Evolutionary conservation across 2,329 filamentous ascomycete genomes (phyloP), one percentile per base, ranked within the genome.

Genomic region (Colletotrichum spaethianum): DNA sequence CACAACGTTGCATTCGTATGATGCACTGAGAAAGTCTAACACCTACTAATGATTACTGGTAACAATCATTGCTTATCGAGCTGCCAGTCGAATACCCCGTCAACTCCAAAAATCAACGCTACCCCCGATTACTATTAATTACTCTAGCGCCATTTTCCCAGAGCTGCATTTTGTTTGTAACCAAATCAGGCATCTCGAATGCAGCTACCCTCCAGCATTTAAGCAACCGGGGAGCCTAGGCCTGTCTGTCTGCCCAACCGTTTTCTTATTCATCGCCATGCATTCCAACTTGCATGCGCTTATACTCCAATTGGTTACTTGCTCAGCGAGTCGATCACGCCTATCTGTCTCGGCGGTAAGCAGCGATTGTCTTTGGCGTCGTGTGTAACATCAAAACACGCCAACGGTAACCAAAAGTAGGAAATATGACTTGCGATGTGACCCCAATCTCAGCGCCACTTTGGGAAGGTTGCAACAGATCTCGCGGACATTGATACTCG

Each of bases 181-280:
- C 50, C 50, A 31, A 53, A 57, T 57, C 26, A 31, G 50, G 38
- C 1, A 64, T 40, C n/a, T 46, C 28, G n/a, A 36, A 57, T 44
- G 26, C n/a, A 40, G 18, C 42, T 11, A 36, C 23, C 28, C 4
- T n/a, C 2, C 31, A n/a, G 12, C 55, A 42, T 52, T 28, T n/a
- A 55, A 31, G 36, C 26, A 40, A 4, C 55, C 55, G 23, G 31
- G 16, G 28, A 14, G 50, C 40, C 53, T 20, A 38, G 38, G 31
- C 48, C 59, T n/a, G 40, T 16, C 31, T 40, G 23, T 67, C 50
- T 20, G 40, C 40, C 38, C 9, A 26, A 50, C 31, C 33, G 16
- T 18, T 68, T 69, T 64, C 66, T 69, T 64, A 42, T 64, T 57
- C 60, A 42, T 64, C 38, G 52, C 38, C 40, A 57, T 57, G 66